phyloP scores from a whole-genome alignment of 805 yeast genomes.

The Monosporozyma yasuniensis region DNA sequence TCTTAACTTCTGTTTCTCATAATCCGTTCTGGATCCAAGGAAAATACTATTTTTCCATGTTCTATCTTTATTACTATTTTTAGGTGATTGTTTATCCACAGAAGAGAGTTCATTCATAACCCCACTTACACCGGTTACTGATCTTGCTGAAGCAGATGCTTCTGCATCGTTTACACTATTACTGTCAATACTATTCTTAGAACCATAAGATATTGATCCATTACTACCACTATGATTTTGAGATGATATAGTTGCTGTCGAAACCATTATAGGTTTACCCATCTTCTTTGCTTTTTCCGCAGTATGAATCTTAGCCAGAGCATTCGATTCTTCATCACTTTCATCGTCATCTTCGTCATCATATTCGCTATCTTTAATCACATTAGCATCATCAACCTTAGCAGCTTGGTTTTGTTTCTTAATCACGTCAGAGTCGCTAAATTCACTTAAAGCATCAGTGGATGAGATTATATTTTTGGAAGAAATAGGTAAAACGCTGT shows the following conservation, averaged over 20 bases:
- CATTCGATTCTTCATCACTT: not conserved
- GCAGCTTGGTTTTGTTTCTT: not conserved
- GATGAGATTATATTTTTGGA: not conserved
- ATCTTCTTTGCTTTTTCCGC: conserved; percentile 2
- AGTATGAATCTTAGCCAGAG: not conserved
- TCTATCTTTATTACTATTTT: not conserved
- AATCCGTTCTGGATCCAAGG: not conserved
- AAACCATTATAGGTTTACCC: conserved; percentile 4
- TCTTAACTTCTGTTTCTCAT: not conserved
- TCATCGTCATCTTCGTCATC: not conserved
- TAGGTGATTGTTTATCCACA: not conserved
- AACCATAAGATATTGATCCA: not conserved
- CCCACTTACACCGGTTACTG: conserved; percentile 16
- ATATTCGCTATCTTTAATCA: not conserved
- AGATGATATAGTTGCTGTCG: not conserved
- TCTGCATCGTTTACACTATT: conserved; percentile 2
- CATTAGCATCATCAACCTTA: not conserved
- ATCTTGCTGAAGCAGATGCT: conserved; percentile 16
- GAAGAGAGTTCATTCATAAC: conserved; percentile 2
- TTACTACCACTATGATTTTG: not conserved
- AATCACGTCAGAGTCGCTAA: not conserved
- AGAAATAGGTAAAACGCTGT: not conserved
- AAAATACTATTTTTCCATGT: conserved; percentile 2
- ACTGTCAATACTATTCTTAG: not conserved
- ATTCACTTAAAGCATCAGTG: not conserved